Evolutionary conservation across 441 rosid species (phyloP).

Genomic region (Jatropha podagrica): DNA sequence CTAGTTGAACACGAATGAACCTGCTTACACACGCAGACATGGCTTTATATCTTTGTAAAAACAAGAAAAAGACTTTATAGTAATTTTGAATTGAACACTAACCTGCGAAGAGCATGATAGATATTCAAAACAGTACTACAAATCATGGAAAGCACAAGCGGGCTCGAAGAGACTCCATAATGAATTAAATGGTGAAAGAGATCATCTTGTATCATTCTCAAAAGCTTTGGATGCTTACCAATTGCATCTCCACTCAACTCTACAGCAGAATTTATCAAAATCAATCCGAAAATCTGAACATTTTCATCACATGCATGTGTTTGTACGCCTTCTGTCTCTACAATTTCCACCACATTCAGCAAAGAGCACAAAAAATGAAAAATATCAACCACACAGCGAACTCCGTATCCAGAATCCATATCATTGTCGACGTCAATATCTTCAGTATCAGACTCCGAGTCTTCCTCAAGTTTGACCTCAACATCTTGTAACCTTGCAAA

Average conservation of each 20-base stretch:
- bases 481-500: constrained; percentile 65
- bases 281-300: constrained; percentile 63
- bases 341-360: constrained; percentile 66
- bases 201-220: constrained; percentile 77
- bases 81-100: neutral
- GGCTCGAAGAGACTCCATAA: constrained; percentile 66
- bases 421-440: constrained; percentile 33
- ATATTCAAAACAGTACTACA: constrained; percentile 81
- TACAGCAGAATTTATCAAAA: constrained; percentile 67
- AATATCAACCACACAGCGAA: constrained; percentile 62
- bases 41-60: neutral
- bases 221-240: constrained; percentile 67
- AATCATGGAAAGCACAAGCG: constrained; percentile 81
- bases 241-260: constrained; percentile 79
- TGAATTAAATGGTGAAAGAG: constrained; percentile 83
- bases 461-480: constrained; percentile 47
- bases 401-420: constrained; percentile 57
- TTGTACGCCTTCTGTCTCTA: constrained; percentile 57
- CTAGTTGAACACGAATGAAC: constrained; percentile 79
- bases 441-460: constrained; percentile 61
- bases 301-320: constrained; percentile 62
- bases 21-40: constrained; percentile 32
- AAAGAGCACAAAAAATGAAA: constrained; percentile 80
- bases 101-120: constrained; percentile 83
- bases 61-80: neutral